Conservation (phyloP, 768 basidiomycete species). For the Serendipita sp. region DNA sequence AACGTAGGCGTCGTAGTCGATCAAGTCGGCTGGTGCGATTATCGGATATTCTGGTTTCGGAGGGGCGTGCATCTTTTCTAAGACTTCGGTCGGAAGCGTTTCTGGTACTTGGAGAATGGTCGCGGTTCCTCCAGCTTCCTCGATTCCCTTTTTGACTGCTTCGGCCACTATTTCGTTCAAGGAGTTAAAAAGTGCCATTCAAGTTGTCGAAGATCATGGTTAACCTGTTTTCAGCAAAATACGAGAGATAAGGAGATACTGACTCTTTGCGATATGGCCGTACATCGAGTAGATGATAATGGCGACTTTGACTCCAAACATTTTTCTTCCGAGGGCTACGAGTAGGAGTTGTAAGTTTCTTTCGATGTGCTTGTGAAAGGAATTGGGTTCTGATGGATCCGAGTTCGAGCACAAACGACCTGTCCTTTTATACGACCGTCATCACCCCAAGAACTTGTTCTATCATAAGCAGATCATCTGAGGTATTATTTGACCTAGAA, state of each 20-base stretch:
- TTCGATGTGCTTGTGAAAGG: not conserved
- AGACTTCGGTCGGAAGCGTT: constrained; percentile 55
- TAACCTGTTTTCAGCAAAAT: not conserved
- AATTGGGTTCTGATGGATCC: not conserved
- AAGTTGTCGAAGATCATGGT: constrained; percentile 6
- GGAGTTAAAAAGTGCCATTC: not conserved
- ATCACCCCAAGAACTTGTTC: too few species aligned
- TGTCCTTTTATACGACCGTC: too few species aligned
- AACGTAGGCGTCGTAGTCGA: constrained; percentile 52
- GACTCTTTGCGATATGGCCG: constrained; percentile 55
- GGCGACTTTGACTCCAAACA: constrained; percentile 10
- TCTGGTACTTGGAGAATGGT: constrained; percentile 50
- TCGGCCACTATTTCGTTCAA: constrained; percentile 37
- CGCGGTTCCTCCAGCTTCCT: constrained; percentile 26
- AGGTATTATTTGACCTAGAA: too few species aligned
- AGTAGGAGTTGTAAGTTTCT: not conserved
- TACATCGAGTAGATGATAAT: constrained; percentile 48
- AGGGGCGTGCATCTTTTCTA: constrained; percentile 53
- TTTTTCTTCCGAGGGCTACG: not conserved
- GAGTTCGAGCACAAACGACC: too few species aligned
- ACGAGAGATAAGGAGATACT: constrained; percentile 15
- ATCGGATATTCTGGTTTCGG: constrained; percentile 59
- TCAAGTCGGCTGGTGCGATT: constrained; percentile 37
- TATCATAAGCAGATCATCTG: too few species aligned
- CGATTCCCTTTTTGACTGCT: constrained; percentile 28